Base-by-base conservation (phyloP, 192 early-diverging fungal species). In the Coemansia sp. region DNA sequence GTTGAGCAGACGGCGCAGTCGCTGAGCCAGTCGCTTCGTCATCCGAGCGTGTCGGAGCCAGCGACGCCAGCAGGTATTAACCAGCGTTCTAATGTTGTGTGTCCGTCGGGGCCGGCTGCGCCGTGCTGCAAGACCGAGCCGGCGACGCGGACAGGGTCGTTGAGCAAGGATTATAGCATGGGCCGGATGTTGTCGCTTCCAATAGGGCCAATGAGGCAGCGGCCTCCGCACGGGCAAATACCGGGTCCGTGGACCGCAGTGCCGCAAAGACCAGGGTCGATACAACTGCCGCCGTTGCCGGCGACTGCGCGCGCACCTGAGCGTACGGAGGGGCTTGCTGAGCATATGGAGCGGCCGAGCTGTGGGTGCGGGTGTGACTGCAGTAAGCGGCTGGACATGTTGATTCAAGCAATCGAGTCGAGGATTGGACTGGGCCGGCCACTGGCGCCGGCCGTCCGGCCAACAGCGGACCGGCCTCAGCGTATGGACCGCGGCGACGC, bases 301-400 rank as follows among this genome's bases (percentile, higher is more conserved):
- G 47, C 37, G 0, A 44, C 11, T 10, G 19, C 21, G 11, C 40
- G 40, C 0, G 40, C 15, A 5, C 40, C 40, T 15, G 15, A 12
- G 1, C 40, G 15, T 5, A 15, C 3, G 14, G 40, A 44, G 1
- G 9, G n/a, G 1, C 65, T 11, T 21, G 36, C 51, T 0, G 47
- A 59, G 7, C 52, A 51, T 1, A 48, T 31, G 12, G 65, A 71
- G 14, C 40, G 60, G 21, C 73, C 65, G 5, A 65, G 70, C 50
- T 82, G 81, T 59, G 58, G 55, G 10, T 82, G 81, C 40, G 81
- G 81, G 10, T 82, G 81, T 62, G 69, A 78, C 52, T 82, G 81
- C 54, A 52, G 66, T 44, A 40, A 61, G 25, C 58, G 69, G 40
- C 72, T 82, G 19, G 66, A 70, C 52, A 64, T 71, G 38, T 69